A percentile compares a stretch with the other conserved stretches of the same genome.
These are phyloP conservation scores for Cryphonectria radicalis DNA, from an alignment of 2,329 filamentous ascomycete species.

Conservation along the genomic window DNA sequence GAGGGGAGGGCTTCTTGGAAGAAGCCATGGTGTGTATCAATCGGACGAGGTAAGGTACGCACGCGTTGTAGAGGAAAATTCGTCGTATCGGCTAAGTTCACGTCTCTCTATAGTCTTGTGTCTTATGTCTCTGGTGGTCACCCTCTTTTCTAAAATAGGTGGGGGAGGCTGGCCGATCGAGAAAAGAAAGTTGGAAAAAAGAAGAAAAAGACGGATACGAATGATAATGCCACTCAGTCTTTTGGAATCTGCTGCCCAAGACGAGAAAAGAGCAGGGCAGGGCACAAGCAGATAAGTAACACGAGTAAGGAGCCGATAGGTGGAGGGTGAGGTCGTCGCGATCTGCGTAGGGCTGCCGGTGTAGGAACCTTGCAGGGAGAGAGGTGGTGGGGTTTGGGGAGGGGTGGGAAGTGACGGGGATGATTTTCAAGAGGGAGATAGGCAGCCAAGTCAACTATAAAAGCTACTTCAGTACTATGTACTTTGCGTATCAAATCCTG, in stretches of 20 bases:
- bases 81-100: not conserved
- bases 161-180: not conserved
- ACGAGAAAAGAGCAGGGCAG: not conserved
- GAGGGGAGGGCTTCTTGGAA: slow-evolving; percentile 29
- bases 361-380: slow-evolving; percentile 3
- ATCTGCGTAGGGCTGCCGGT: not conserved
- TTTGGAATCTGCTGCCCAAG: not conserved
- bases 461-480: not conserved
- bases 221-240: not conserved
- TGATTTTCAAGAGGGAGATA: not conserved
- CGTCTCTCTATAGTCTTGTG: not conserved
- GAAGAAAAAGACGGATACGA: not conserved
- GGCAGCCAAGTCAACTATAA: not conserved
- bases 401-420: not conserved
- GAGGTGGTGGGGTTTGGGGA: not conserved
- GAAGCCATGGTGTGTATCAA: slow-evolving; percentile 34
- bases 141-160: not conserved
- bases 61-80: not conserved
- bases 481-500: not conserved
- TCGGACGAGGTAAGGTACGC: not conserved
- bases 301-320: not conserved
- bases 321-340: not conserved
- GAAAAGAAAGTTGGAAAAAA: not conserved
- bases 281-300: not conserved
- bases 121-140: not conserved